phyloP scores from a whole-genome alignment of 2,329 filamentous ascomycete genomes.

The Monosporascus sp. region DNA sequence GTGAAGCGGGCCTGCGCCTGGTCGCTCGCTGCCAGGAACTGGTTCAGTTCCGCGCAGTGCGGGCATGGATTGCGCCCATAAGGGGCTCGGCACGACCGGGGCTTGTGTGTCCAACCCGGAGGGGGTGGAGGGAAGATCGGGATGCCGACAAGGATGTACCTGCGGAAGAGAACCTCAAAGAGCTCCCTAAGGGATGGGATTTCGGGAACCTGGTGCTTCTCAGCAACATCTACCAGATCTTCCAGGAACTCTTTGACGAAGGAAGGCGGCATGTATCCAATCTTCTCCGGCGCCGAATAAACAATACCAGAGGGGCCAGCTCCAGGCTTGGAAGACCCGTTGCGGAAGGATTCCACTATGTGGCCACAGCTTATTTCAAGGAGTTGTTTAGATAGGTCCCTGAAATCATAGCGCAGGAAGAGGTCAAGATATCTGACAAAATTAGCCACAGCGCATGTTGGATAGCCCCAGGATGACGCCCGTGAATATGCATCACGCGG shows the following conservation, averaged over 20 bases:
- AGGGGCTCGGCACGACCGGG: not conserved
- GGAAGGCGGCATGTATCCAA: not conserved
- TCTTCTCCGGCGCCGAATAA: not conserved
- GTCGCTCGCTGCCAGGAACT: conserved; percentile 3
- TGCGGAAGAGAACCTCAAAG: conserved; percentile 1
- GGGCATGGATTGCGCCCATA: not conserved
- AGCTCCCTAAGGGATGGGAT: not conserved
- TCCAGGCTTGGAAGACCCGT: not conserved
- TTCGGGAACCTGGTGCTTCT: not conserved
- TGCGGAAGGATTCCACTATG: not conserved
- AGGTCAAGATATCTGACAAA: not conserved
- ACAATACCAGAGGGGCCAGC: too few species aligned
- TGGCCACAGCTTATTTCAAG: not conserved
- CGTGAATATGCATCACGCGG: not conserved
- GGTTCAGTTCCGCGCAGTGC: not conserved
- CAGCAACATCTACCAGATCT: not conserved
- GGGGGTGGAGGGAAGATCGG: not conserved
- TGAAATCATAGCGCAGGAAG: not conserved
- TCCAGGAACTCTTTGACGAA: not conserved
- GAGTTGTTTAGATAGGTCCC: not conserved
- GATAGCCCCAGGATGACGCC: not conserved
- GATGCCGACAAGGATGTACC: not conserved
- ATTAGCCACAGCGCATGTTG: not conserved
- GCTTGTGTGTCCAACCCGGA: not conserved
- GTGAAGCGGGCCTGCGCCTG: not conserved